phyloP scores from a whole-genome alignment of 2,329 filamentous ascomycete species.

The Xylaria sp. region DNA sequence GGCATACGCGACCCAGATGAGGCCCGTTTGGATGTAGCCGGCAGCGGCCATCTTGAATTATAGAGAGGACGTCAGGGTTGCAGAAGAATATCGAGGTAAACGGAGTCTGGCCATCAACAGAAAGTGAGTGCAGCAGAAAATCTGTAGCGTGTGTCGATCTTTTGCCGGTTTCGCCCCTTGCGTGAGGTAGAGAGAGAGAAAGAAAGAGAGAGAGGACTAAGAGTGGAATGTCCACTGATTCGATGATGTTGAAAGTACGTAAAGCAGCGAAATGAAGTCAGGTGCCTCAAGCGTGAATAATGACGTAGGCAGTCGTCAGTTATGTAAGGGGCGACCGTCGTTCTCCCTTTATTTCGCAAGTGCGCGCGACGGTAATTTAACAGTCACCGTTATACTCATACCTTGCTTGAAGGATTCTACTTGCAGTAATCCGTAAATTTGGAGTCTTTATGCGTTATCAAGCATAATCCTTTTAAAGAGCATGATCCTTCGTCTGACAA shows the following conservation, averaged over 20 bases:
- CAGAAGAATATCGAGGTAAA: neutral
- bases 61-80: neutral
- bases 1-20: conserved; percentile 94
- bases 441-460: neutral
- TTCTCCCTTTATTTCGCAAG: no score
- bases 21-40: conserved; percentile 71
- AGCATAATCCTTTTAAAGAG: neutral
- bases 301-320: neutral
- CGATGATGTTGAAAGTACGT: neutral
- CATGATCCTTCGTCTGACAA: neutral
- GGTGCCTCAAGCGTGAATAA: neutral
- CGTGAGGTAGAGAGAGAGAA: neutral
- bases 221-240: no score
- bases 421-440: neutral
- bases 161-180: neutral
- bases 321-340: no score
- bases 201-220: no score
- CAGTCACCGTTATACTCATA: no score
- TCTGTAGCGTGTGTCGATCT: neutral
- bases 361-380: no score
- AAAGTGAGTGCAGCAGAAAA: neutral
- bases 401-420: no score
- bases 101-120: neutral
- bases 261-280: neutral
- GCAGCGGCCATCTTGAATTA: conserved; percentile 32